Conservation (phyloP, 257 asterid genomes). For the Mitragyna speciosa region DNA sequence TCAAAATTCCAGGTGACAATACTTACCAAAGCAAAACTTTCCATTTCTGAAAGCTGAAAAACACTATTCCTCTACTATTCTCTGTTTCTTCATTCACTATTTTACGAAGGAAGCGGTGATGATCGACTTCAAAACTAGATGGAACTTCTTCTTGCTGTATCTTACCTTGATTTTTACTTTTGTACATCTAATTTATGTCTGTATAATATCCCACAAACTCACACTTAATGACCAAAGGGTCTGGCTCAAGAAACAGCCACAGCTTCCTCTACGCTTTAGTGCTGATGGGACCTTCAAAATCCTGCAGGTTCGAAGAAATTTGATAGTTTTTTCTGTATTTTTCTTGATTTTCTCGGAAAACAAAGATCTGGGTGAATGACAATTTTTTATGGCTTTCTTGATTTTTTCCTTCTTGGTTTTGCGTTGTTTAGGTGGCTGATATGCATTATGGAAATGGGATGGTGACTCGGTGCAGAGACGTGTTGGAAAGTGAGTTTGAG, state of each 20-base stretch:
- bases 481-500: constrained; percentile 56
- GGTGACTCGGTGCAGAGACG: constrained; percentile 85
- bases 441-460: constrained; percentile 92
- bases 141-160: constrained; percentile 58
- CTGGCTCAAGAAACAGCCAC: constrained; percentile 50
- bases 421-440: constrained; percentile 75
- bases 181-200: constrained; percentile 41
- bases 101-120: background rate
- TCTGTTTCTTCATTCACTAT: background rate
- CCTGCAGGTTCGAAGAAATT: constrained; percentile 62
- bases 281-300: constrained; percentile 91
- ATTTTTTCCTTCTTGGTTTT: background rate
- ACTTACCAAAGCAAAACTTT: too few relatives aligned
- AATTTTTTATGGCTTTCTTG: background rate
- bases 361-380: background rate
- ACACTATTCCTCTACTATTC: background rate
- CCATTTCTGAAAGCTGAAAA: too few relatives aligned
- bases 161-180: constrained; percentile 29
- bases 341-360: constrained; percentile 10
- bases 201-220: constrained; percentile 48
- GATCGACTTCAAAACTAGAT: constrained; percentile 36
- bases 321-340: background rate
- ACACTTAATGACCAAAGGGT: constrained; percentile 38
- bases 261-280: constrained; percentile 68
- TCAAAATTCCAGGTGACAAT: too few relatives aligned